Evolutionary conservation across 2,329 filamentous ascomycete genomes (phyloP), one percentile per base, ranked within the genome.

Genomic region (Myriosclerotinia curreyana): DNA sequence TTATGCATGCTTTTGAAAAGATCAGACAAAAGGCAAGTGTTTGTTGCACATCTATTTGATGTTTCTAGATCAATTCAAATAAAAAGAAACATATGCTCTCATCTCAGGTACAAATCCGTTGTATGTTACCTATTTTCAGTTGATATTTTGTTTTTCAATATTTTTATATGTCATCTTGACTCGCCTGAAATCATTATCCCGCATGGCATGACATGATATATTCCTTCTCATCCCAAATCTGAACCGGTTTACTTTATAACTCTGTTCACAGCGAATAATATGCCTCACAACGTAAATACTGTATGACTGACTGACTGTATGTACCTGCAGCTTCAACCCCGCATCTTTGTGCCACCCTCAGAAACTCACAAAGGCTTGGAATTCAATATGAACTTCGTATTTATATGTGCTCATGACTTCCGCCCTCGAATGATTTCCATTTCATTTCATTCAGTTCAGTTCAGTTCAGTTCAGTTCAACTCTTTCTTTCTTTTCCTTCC

Each of bases 251-350:
- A n/a, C 12, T 9, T 20, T 1, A 22, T 46, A 17, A 48, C n/a
- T 58, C 20, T 20, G 4, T 31, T 14, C 12, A 20, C 55, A 31
- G n/a, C 42, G 55, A 48, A 48, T 48, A 42, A 36, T 36, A 20
- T 48, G 7, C 31, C 55, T 25, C 2, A 36, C 25, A 62, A 55
- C 49, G 50, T 44, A 53, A 51, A 44, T 44, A 44, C 36, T 25
- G n/a, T n/a, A n/a, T n/a, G n/a, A n/a, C n/a, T 25, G 28, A 5
- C 4, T 31, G n/a, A n/a, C n/a, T 31, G 28, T 31, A 4, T 44
- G 54, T 52, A 44, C 54, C 54, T 60, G 54, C 54, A 60, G 54
- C 62, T 52, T 31, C 38, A 53, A 63, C 62, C 62, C 62, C 62
- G 62, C 62, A 64, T 34, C 38, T 61, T 64, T 61, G 46, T 48